These are phyloP conservation scores for Psilocybe subaeruginosa DNA, from an alignment of 768 basidiomycete genomes.

Conservation along the genomic window DNA sequence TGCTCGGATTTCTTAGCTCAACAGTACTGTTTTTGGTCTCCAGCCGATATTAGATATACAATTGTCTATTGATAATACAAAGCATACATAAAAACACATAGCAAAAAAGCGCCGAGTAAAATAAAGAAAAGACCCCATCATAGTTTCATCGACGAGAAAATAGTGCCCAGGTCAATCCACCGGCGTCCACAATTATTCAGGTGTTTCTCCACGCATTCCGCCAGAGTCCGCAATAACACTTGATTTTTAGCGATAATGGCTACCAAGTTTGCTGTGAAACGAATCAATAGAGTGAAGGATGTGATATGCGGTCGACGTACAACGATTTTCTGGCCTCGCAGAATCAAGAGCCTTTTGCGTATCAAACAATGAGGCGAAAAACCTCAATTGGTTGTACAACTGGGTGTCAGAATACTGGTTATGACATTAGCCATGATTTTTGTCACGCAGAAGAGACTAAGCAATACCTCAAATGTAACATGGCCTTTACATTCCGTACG, in stretches of 20 bases:
- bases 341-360: conserved; percentile 59
- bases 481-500: conserved; percentile 67
- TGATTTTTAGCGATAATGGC: conserved; percentile 54
- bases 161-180: conserved; percentile 79
- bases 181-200: conserved; percentile 86
- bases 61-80: not conserved
- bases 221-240: conserved; percentile 54
- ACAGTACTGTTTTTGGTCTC: not conserved
- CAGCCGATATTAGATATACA: not conserved
- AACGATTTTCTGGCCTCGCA: conserved; percentile 42
- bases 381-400: conserved; percentile 90
- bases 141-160: conserved; percentile 85
- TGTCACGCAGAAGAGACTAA: not conserved
- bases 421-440: not conserved
- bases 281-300: not conserved
- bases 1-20: too few relatives aligned
- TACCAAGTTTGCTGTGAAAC: not conserved
- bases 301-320: conserved; percentile 25
- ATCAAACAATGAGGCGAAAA: conserved; percentile 81
- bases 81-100: not conserved
- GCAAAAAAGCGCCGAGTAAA: not conserved
- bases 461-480: conserved; percentile 72
- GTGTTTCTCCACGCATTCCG: conserved; percentile 69
- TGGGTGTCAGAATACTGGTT: conserved; percentile 79
- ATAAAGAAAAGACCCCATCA: conserved; percentile 25